A percentile compares a stretch with the other conserved stretches of the same genome.
phyloP scores from a whole-genome alignment of 2,329 filamentous ascomycete genomes.

The Ophiostoma fasciatum region DNA sequence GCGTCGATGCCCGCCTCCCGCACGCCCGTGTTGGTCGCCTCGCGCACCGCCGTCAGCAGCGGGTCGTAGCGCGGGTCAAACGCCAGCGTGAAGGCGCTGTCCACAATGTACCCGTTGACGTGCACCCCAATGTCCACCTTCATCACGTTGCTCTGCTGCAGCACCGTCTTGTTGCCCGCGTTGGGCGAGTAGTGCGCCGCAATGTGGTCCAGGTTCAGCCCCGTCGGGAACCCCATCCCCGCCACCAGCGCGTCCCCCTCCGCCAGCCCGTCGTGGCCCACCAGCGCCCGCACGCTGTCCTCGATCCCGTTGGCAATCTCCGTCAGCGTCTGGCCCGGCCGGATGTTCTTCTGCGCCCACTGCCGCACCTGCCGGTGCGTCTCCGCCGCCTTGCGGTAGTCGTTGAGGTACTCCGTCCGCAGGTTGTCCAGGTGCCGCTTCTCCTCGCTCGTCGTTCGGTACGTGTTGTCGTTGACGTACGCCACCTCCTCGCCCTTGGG shows the following conservation, averaged over 20 bases:
- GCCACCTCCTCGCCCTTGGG: constrained; percentile 67
- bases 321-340: constrained; percentile 61
- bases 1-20: constrained; percentile 87
- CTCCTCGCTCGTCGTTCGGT: constrained; percentile 71
- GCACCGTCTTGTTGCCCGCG: constrained; percentile 62
- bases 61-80: constrained; percentile 65
- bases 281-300: constrained; percentile 58
- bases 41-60: constrained; percentile 57
- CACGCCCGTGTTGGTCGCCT: constrained; percentile 73
- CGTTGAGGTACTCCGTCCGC: constrained; percentile 60
- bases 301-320: constrained; percentile 75
- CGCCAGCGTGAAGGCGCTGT: constrained; percentile 66
- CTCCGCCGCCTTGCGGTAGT: constrained; percentile 67
- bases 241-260: constrained; percentile 63
- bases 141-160: constrained; percentile 61
- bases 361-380: constrained; percentile 69
- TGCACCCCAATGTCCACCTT: constrained; percentile 76
- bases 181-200: constrained; percentile 77
- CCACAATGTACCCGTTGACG: constrained; percentile 65
- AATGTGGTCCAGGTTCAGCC: constrained; percentile 68
- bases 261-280: constrained; percentile 58
- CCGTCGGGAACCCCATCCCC: constrained; percentile 73
- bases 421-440: constrained; percentile 70
- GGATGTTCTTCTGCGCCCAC: constrained; percentile 65
- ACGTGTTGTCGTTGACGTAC: constrained; percentile 62